Evolutionary conservation across 805 yeast species (phyloP).

Genomic region (Phaffomyces antillensis): DNA sequence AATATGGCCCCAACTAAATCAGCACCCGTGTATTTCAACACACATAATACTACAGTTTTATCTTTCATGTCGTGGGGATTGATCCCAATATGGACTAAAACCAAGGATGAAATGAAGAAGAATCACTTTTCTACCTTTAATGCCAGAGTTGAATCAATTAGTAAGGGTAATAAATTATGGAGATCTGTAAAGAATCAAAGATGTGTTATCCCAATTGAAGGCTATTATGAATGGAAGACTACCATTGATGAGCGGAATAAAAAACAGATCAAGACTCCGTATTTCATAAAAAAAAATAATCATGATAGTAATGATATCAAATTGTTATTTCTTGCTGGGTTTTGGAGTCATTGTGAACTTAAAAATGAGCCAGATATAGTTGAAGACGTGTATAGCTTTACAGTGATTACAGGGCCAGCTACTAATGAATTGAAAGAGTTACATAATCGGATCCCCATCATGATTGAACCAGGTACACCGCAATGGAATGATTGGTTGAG

Average conservation of each 20-base stretch:
- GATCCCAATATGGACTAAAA: conserved; percentile 58
- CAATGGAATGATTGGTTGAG: conserved; percentile 63
- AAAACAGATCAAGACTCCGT: conserved; percentile 47
- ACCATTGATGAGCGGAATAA: conserved; percentile 22
- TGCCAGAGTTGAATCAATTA: conserved; percentile 61
- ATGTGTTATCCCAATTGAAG: conserved; percentile 73
- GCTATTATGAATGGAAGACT: conserved; percentile 78
- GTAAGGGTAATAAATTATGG: conserved; percentile 50
- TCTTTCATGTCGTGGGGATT: conserved; percentile 76
- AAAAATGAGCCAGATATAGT: neutral
- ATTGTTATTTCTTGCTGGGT: conserved; percentile 61
- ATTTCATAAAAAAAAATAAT: conserved; percentile 52
- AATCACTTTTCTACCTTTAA: conserved; percentile 50
- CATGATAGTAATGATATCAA: conserved; percentile 18
- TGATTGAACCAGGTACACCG: conserved; percentile 50
- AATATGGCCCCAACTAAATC: conserved; percentile 57
- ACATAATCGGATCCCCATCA: conserved; percentile 74
- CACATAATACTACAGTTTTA: conserved; percentile 19
- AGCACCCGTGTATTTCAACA: conserved; percentile 32
- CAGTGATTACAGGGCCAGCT: conserved; percentile 72
- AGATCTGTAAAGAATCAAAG: conserved; percentile 39
- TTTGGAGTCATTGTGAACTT: conserved; percentile 28
- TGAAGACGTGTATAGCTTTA: conserved; percentile 39
- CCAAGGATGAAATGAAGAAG: conserved; percentile 26
- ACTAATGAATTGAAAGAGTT: conserved; percentile 55